A percentile compares a stretch with the other conserved stretches of the same genome.
phyloP scores from a whole-genome alignment of 768 basidiomycete genomes.

The Stropharia rugosoannulata region DNA sequence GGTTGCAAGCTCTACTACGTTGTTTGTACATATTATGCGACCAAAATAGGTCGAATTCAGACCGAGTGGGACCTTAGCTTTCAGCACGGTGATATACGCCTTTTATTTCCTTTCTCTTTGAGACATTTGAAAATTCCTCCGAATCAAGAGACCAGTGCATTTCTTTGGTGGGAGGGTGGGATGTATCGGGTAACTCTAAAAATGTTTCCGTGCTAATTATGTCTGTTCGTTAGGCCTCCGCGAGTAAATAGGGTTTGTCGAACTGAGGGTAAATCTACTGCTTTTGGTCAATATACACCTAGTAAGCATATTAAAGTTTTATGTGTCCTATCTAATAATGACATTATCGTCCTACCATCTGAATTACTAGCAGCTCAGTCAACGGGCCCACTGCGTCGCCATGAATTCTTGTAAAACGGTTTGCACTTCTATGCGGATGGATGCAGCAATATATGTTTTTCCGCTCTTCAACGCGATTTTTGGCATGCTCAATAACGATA shows the following conservation, averaged over 20 bases:
- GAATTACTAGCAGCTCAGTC: background rate
- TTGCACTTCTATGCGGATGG: no score
- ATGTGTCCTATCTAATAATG: no score
- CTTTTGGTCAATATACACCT: no score
- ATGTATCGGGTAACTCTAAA: slow-evolving; percentile 30
- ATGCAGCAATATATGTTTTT: no score
- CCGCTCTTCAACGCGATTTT: background rate
- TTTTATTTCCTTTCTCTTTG: slow-evolving; percentile 78
- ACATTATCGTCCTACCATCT: background rate
- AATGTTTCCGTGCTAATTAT: background rate
- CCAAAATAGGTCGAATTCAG: no score
- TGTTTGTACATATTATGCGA: no score
- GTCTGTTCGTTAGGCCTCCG: background rate
- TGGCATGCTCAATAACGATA: background rate
- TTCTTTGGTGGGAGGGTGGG: slow-evolving; percentile 77
- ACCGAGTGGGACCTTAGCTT: no score
- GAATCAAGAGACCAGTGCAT: slow-evolving; percentile 57
- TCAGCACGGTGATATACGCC: no score
- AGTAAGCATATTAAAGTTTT: no score
- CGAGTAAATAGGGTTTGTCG: no score
- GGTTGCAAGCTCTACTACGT: no score
- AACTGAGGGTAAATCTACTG: no score
- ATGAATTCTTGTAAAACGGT: background rate
- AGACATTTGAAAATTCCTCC: slow-evolving; percentile 71
- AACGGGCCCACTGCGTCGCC: slow-evolving; percentile 1